These are phyloP conservation scores for Lojkania enalia DNA, from an alignment of 2,329 filamentous ascomycete genomes.

Conservation along the genomic window DNA sequence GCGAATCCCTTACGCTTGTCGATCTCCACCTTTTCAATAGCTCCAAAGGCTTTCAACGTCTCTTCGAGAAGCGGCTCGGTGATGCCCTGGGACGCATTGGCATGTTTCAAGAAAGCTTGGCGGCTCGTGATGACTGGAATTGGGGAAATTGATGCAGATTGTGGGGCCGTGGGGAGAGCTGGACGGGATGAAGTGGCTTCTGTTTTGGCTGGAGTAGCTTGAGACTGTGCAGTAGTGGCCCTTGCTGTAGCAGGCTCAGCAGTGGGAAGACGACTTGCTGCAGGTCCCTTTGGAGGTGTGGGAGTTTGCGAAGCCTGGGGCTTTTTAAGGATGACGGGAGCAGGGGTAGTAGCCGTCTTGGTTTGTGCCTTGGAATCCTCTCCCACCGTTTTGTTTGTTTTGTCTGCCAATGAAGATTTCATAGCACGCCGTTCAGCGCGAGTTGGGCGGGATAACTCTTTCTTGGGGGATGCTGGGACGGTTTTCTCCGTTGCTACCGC, in stretches of 20 bases:
- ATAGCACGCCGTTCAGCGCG: constrained; percentile 44
- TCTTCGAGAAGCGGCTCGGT: constrained; percentile 79
- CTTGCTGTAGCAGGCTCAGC: constrained; percentile 35
- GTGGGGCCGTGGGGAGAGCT: constrained; percentile 18
- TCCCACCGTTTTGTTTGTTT: constrained; percentile 30
- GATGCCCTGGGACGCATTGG: constrained; percentile 86
- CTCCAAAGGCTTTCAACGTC: constrained; percentile 73
- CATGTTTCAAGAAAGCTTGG: constrained; percentile 60
- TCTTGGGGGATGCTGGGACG: constrained; percentile 37
- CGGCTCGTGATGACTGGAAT: constrained; percentile 45
- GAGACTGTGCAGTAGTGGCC: constrained; percentile 17
- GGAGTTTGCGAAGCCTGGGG: constrained; percentile 28
- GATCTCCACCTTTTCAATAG: constrained; percentile 80
- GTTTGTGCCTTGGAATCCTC: constrained; percentile 30
- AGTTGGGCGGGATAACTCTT: constrained; percentile 37
- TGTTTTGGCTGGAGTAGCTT: constrained; percentile 20
- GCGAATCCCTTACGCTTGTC: constrained; percentile 95
- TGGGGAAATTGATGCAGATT: constrained; percentile 17
- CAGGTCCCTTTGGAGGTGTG: constrained; percentile 35
- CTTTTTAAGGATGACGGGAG: constrained; percentile 47
- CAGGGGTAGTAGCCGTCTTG: constrained; percentile 29
- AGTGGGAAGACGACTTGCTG: constrained; percentile 31
- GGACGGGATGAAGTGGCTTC: constrained; percentile 16
- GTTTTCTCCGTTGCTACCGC: constrained; percentile 29
- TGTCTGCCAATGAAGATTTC: constrained; percentile 41